Evolutionary conservation across 2,329 filamentous ascomycete species (phyloP).

Genomic region (Fusarium scirpi): DNA sequence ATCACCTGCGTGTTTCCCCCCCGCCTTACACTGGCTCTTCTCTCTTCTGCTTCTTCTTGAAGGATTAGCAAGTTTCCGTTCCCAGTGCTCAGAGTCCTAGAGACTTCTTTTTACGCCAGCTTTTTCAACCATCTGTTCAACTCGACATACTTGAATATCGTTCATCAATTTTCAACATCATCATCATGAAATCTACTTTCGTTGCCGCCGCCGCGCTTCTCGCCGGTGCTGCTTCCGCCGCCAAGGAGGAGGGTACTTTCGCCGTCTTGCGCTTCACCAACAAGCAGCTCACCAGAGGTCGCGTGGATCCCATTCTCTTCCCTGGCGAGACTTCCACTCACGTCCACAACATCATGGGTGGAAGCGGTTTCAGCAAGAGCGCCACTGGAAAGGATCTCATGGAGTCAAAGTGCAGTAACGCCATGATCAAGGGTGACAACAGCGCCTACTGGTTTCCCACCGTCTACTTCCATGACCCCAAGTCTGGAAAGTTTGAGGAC

Average conservation of each 20-base stretch:
- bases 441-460: conserved; percentile 83
- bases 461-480: conserved; percentile 74
- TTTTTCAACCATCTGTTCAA: conserved; percentile 17
- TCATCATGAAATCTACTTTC: conserved; percentile 54
- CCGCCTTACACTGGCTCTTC: conserved; percentile 28
- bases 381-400: conserved; percentile 71
- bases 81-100: conserved; percentile 42
- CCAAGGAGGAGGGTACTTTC: conserved; percentile 65
- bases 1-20: conserved; percentile 46
- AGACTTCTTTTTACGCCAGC: conserved; percentile 33
- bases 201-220: conserved; percentile 54
- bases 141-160: conserved; percentile 9
- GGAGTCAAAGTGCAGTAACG: conserved; percentile 76
- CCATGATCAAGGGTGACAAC: conserved; percentile 74
- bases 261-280: conserved; percentile 79
- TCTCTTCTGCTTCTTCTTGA: conserved; percentile 24
- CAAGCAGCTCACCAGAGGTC: conserved; percentile 70
- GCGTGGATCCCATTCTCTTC: conserved; percentile 75
- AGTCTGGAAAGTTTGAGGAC: conserved; percentile 71
- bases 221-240: conserved; percentile 54
- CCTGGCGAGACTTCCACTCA: conserved; percentile 71
- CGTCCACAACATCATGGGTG: conserved; percentile 78
- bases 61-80: conserved; percentile 36
- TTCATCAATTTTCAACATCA: neutral
- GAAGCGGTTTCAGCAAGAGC: conserved; percentile 72